Evolutionary conservation across 805 yeast genomes (phyloP), one percentile per base, ranked within the genome.

Genomic region (Wickerhamomyces kurtzmanii): DNA sequence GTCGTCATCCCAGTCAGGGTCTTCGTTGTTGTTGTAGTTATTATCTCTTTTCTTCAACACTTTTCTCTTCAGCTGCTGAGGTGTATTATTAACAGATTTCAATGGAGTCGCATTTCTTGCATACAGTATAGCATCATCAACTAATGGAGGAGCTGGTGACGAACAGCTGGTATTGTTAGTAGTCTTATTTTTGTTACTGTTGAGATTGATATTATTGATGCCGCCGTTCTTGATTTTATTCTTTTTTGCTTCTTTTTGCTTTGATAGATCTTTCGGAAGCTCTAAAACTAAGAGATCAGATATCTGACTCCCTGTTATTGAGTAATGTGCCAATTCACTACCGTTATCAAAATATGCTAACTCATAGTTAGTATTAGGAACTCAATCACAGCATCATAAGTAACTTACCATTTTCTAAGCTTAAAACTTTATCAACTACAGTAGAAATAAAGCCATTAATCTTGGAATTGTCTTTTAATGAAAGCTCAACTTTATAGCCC

Each of bases 281-380:
- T 62, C 74, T 6, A 67, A 37, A 7, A 76, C 81, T 33, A 65
- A 67, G 47, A 76, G 53, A 42, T 75, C 81, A 5, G 57, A 47
- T 24, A 76, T 71, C 10, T 53, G 53, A 9, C 40, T 26, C 20
- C 71, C 69, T 36, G 50, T 24, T 22, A 55, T 33, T 5, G 32
- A 15, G 6, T 23, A 33, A 3, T 20, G 20, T 4, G 31, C 30
- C 35, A 31, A 18, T 18, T 28, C n/a, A 34, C 40, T 14, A 28
- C 29, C 33, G n/a, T 27, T 27, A 10, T 12, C 17, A 12, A 24
- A 30, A 31, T 22, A 30, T 30, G 20, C 30, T 30, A 10, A 8
- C n/a, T 6, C 7, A 8, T 17, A n/a, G 20, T 27, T 20, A 21
- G 21, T 27, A 15, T 22, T 24, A 17, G 4, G 13, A 10, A 12